Base-by-base conservation (phyloP, 75 land plant genomes). In the Pinus tabuliformis region DNA sequence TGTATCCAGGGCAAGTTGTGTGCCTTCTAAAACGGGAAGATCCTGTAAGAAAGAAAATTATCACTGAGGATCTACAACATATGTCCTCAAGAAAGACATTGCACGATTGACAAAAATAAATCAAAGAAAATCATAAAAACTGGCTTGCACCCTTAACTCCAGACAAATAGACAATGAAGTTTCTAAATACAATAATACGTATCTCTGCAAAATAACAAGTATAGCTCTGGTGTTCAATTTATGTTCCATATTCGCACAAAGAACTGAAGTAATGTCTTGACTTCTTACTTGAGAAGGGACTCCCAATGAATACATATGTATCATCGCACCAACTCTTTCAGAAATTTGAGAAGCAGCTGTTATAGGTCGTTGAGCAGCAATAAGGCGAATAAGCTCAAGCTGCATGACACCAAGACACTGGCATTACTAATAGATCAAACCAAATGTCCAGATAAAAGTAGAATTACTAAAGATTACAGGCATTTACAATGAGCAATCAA, bases 311-410 rank as follows among this genome's bases (percentile, higher is more conserved):
- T 63, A 64, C 9, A 45, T 83, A 22, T 77, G 84, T 22, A 92
- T 82, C 9, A 86, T 73, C 20, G 57, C 49, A 15, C 59, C 65
- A 62, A 90, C 80, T 77, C 91, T 85, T 62, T 93, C 83, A 74
- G 87, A 88, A 75, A 96, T 84, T 52, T 70, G 85, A 11, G 80
- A 73, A 75, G 86, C 87, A 56, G 97, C 92, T 73, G 92, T 57
- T 17, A 88, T 21, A 52, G 99, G 99, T 60, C 81, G 88, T 74
- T 84, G 78, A 36, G 76, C 74, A 56, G 91, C 77, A 76, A 90
- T 74, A 76, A 90, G 78, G 9, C 90, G 89, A 62, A 94, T 78
- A 64, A 96, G 82, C 77, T 94, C 99, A 79, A 89, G 76, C 98
- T 96, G 95, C 70, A 83, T 22, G 45, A 73, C 26, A 78, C 30